These are phyloP conservation scores for Malus hybrid DNA, from an alignment of 331 rosid species.

Conservation along the genomic window DNA sequence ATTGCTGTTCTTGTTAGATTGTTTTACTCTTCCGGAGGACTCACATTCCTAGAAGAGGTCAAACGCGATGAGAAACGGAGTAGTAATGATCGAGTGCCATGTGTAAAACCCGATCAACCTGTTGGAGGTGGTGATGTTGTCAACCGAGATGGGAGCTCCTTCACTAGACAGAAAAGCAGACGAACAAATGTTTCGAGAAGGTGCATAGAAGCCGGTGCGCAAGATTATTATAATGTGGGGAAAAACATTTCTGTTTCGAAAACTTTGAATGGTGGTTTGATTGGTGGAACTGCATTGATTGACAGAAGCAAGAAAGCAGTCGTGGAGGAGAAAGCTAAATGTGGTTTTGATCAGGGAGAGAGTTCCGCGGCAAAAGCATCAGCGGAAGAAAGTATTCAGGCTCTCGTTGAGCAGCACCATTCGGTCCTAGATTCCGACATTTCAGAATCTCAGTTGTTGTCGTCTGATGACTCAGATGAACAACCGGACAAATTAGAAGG, in stretches of 20 bases:
- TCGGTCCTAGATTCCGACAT: conserved; percentile 29
- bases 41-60: conserved; percentile 25
- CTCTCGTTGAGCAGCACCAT: neutral
- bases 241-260: conserved; percentile 9
- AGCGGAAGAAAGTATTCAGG: conserved; percentile 1
- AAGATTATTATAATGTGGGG: conserved; percentile 17
- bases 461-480: conserved; percentile 3
- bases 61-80: conserved; percentile 13
- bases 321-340: neutral
- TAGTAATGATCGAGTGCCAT: neutral
- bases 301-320: neutral
- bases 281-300: neutral
- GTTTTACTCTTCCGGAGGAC: conserved; percentile 70
- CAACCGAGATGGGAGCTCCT: conserved; percentile 15
- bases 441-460: conserved; percentile 20
- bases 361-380: conserved; percentile 16
- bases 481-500: conserved; percentile 6
- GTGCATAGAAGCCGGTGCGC: conserved; percentile 26
- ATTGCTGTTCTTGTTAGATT: conserved; percentile 42
- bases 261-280: conserved; percentile 12
- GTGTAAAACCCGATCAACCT: neutral
- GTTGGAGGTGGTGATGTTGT: conserved; percentile 10
- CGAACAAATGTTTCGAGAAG: conserved; percentile 32
- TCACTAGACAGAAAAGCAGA: conserved; percentile 39
- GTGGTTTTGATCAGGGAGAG: conserved; percentile 13